Conservation (phyloP, 2,329 filamentous ascomycete genomes). For the Alternaria gansuensis region DNA sequence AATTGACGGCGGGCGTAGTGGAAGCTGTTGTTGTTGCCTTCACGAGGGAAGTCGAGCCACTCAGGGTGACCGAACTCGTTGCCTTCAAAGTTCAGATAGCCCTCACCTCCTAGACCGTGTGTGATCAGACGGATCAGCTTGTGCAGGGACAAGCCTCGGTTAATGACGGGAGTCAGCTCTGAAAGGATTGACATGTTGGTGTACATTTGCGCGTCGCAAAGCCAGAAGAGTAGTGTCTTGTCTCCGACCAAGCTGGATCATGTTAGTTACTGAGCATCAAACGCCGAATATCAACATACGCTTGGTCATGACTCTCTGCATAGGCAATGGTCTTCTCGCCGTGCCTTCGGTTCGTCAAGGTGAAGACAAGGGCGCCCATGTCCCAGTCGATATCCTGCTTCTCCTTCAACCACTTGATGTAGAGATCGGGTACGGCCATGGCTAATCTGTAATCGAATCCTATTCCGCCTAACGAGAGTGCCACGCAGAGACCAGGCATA, state of each 20-base stretch:
- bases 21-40: slow-evolving; percentile 91
- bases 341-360: slow-evolving; percentile 89
- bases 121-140: slow-evolving; percentile 98
- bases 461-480: slow-evolving; percentile 84
- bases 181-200: slow-evolving; percentile 93
- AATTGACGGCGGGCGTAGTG: slow-evolving; percentile 94
- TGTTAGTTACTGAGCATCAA: slow-evolving; percentile 26
- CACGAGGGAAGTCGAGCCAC: slow-evolving; percentile 97
- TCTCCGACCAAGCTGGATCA: slow-evolving; percentile 84
- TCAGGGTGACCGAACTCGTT: slow-evolving; percentile 99
- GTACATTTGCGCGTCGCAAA: slow-evolving; percentile 96
- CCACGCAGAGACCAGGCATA: slow-evolving; percentile 95
- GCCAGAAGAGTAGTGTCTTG: slow-evolving; percentile 97
- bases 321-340: slow-evolving; percentile 99
- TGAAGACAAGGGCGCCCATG: slow-evolving; percentile 83
- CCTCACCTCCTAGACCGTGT: slow-evolving; percentile 89
- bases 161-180: slow-evolving; percentile 85
- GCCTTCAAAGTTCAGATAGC: slow-evolving; percentile 97
- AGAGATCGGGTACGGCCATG: slow-evolving; percentile 98
- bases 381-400: slow-evolving; percentile 91
- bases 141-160: slow-evolving; percentile 90
- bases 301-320: slow-evolving; percentile 96
- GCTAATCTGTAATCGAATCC: slow-evolving; percentile 97
- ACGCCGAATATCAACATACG: slow-evolving; percentile 66
- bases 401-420: slow-evolving; percentile 98